Percentiles rank a stretch among this genome's conserved stretches.
These are phyloP conservation scores for Paraphaeosphaeria minitans DNA, from an alignment of 2,329 filamentous ascomycete species.

Conservation along the genomic window DNA sequence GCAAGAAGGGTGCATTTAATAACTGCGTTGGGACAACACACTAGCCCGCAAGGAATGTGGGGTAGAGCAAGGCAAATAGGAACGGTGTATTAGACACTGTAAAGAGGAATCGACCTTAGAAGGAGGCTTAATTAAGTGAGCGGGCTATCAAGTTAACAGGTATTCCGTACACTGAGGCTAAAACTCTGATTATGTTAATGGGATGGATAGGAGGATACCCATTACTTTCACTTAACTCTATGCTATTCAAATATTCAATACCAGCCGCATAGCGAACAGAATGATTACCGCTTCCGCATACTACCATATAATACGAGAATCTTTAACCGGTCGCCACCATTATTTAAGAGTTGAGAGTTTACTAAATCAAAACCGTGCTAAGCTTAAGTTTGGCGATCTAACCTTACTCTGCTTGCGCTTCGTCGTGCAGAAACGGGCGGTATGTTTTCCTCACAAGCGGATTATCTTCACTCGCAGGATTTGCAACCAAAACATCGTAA, in stretches of 20 bases:
- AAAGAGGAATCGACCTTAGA: slow-evolving; percentile 47
- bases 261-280: background rate
- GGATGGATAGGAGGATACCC: no score
- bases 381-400: slow-evolving; percentile 65
- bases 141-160: slow-evolving; percentile 54
- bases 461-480: slow-evolving; percentile 56
- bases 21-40: slow-evolving; percentile 41
- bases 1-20: slow-evolving; percentile 42
- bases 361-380: slow-evolving; percentile 58
- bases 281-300: slow-evolving; percentile 53
- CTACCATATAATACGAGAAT: slow-evolving; percentile 68
- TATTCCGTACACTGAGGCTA: slow-evolving; percentile 51
- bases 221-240: no score
- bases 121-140: slow-evolving; percentile 49
- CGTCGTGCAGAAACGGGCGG: slow-evolving; percentile 61
- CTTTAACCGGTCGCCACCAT: slow-evolving; percentile 51
- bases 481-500: slow-evolving; percentile 46
- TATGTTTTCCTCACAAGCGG: slow-evolving; percentile 54
- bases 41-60: slow-evolving; percentile 43
- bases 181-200: background rate
- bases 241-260: no score
- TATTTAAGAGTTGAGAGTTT: slow-evolving; percentile 51
- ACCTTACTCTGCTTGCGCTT: slow-evolving; percentile 50
- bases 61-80: slow-evolving; percentile 39
- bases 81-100: slow-evolving; percentile 31